phyloP scores from a whole-genome alignment of 2,329 filamentous ascomycete species.

The Helicocarpus griseus region DNA sequence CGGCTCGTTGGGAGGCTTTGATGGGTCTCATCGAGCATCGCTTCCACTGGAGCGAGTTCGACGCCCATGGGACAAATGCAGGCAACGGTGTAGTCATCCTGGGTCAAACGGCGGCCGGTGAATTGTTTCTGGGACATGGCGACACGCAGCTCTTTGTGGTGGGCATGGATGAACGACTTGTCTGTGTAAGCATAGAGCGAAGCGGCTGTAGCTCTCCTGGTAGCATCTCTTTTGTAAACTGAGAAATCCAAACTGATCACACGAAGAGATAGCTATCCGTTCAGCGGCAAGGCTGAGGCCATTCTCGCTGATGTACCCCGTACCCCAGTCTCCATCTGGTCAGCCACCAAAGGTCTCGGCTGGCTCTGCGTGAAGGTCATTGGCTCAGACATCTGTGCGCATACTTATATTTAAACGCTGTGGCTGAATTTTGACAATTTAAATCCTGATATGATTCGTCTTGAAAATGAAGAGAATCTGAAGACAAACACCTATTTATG shows the following conservation, averaged over 20 bases:
- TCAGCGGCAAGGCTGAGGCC: background rate
- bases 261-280: too few relatives aligned
- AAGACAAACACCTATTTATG: too few relatives aligned
- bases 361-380: background rate
- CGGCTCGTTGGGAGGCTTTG: background rate
- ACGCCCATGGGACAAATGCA: constrained; percentile 5
- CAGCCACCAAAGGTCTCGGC: background rate
- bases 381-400: background rate
- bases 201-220: too few relatives aligned
- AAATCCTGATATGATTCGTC: too few relatives aligned
- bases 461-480: too few relatives aligned
- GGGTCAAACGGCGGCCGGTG: background rate
- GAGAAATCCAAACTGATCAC: too few relatives aligned
- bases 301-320: too few relatives aligned
- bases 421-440: too few relatives aligned
- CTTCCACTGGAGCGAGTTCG: constrained; percentile 5
- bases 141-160: background rate
- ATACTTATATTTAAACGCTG: background rate
- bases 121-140: background rate
- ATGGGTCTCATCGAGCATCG: constrained; percentile 9
- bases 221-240: too few relatives aligned
- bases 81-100: constrained; percentile 8
- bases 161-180: background rate
- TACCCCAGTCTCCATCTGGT: too few relatives aligned
- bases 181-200: background rate